Base-by-base conservation (phyloP, 2,329 filamentous ascomycete genomes). In the Boeremia exigua region DNA sequence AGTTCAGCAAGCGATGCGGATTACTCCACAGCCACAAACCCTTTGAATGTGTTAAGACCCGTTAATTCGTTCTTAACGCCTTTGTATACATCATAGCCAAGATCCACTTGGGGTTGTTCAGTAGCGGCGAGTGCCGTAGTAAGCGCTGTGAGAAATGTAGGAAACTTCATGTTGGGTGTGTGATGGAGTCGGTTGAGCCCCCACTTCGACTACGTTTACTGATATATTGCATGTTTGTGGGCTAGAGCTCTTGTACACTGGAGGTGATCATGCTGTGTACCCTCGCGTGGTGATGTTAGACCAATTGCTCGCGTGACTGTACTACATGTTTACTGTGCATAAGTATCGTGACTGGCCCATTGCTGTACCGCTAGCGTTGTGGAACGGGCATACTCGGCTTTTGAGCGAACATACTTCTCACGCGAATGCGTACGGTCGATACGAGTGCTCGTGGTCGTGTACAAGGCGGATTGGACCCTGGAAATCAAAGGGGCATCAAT, bases 31-130 rank as follows among this genome's bases (percentile, higher is more conserved):
- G n/a, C 15, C 4, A 44, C 40, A 6, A 25, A 68, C 65, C 67
- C 67, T 63, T 62, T 67, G 34, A 58, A 71, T 4, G 51, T 58
- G 15, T 64, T 66, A 11, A 71, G 30, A 1, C 54, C 50, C 1
- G 61, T 63, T 0, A 58, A 58, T 2, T 54, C 19, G 25, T 69
- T 66, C 2, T 36, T 33, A n/a, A 49, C 36, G 9, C 68, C 68
- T 34, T 61, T 25, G 15, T 69, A 69, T 3, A 67, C 40, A 17
- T 30, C 58, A 48, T 70, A 69, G 3, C 64, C 64, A 4, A 69
- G 60, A 43, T 70, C 68, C 7, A 68, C 65, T 15, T 48, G 27
- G 6, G 27, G 14, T 14, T 30, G 39, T n/a, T 43, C 8, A 15
- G 27, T n/a, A 23, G 39, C 28, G 6, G n/a, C 8, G 14, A 11